These are phyloP conservation scores for Rubroboletus satanas DNA, from an alignment of 768 basidiomycete species.

Conservation along the genomic window DNA sequence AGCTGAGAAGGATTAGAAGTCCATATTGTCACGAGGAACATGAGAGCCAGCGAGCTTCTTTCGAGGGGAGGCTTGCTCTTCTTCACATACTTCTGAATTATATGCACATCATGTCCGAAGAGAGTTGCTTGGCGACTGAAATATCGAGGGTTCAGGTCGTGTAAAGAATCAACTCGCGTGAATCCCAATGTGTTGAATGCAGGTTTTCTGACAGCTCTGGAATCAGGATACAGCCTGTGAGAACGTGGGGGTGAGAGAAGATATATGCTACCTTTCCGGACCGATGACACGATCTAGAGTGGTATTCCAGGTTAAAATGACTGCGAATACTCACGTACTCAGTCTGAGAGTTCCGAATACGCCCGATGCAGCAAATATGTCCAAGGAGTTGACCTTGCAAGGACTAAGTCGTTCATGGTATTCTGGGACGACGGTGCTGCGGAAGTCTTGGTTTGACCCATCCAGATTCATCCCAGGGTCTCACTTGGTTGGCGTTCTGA, in stretches of 20 bases:
- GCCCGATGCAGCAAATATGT: background rate
- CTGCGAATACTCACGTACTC: background rate
- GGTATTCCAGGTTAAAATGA: background rate
- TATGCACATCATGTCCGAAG: background rate
- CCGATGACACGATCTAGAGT: background rate
- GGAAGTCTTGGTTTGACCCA: background rate
- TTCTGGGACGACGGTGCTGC: background rate
- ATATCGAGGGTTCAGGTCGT: background rate
- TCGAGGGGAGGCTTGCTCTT: background rate
- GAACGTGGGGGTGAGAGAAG: background rate
- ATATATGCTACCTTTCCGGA: background rate
- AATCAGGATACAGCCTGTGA: background rate
- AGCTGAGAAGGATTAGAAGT: too few species aligned
- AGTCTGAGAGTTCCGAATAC: background rate
- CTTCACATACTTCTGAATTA: background rate
- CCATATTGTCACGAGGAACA: background rate
- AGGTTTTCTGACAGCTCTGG: background rate
- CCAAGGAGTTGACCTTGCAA: background rate
- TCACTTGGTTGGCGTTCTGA: background rate
- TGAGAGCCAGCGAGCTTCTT: background rate
- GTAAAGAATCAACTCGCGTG: background rate
- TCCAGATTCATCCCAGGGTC: background rate
- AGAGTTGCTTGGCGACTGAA: background rate
- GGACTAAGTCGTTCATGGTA: background rate
- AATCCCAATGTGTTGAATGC: background rate